phyloP scores from a whole-genome alignment of 805 yeast genomes.

The Lachancea nothofagi region DNA sequence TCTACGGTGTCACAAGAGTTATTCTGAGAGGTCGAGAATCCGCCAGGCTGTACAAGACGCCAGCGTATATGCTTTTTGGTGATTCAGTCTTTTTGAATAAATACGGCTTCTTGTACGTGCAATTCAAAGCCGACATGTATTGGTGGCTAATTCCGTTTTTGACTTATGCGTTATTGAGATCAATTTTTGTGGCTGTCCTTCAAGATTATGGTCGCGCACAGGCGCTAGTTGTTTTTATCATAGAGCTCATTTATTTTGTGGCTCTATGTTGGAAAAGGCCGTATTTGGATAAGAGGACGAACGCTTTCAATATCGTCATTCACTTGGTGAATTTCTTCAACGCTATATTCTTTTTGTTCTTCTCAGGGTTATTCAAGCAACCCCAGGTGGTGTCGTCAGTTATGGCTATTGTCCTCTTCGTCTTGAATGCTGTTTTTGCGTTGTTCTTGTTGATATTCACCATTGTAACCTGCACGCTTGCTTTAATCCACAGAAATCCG shows the following conservation, averaged over 20 bases:
- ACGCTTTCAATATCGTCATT: constrained; percentile 85
- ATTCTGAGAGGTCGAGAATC: constrained; percentile 70
- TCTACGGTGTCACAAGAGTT: constrained; percentile 72
- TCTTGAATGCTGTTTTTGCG: constrained; percentile 85
- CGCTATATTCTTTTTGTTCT: constrained; percentile 81
- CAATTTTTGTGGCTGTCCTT: constrained; percentile 80
- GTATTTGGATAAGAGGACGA: constrained; percentile 90
- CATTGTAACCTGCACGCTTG: constrained; percentile 79
- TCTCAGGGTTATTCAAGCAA: constrained; percentile 75
- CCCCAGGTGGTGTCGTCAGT: constrained; percentile 87
- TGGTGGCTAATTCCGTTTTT: constrained; percentile 72
- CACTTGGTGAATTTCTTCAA: constrained; percentile 75
- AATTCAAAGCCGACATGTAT: constrained; percentile 80
- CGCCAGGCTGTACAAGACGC: constrained; percentile 67
- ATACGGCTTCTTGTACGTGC: constrained; percentile 89
- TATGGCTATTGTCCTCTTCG: constrained; percentile 84
- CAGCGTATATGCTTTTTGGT: constrained; percentile 87
- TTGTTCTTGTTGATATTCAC: constrained; percentile 77
- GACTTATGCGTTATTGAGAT: constrained; percentile 61
- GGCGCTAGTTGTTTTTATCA: constrained; percentile 66
- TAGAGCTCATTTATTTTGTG: constrained; percentile 68
- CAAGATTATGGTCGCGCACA: constrained; percentile 79
- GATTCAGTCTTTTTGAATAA: constrained; percentile 74
- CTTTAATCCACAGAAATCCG: constrained; percentile 83
- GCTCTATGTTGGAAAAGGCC: constrained; percentile 71